Conservation (phyloP, 2,329 filamentous ascomycete genomes). For the Fonsecaea pugnacius region DNA sequence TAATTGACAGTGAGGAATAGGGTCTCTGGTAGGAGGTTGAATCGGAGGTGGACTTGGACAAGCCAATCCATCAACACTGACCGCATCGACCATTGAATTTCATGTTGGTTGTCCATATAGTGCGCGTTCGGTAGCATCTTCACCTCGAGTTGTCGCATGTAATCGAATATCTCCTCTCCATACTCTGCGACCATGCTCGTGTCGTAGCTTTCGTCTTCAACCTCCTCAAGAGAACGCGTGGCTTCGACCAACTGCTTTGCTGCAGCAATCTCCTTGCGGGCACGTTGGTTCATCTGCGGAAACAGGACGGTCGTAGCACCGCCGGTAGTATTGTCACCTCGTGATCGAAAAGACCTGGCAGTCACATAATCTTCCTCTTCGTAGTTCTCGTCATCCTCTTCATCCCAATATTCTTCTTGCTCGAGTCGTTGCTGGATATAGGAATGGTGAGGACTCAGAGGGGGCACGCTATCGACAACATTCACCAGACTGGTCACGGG, state of each 20-base stretch:
- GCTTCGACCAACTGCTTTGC: slow-evolving; percentile 69
- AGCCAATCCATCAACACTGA: slow-evolving; percentile 98
- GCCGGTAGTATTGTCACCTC: slow-evolving; percentile 72
- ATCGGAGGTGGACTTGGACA: slow-evolving; percentile 91
- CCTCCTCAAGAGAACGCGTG: slow-evolving; percentile 70
- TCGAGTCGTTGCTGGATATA: slow-evolving; percentile 48
- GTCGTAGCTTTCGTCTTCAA: slow-evolving; percentile 89
- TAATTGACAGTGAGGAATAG: slow-evolving; percentile 95
- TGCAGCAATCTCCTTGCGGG: slow-evolving; percentile 72
- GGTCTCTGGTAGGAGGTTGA: slow-evolving; percentile 88
- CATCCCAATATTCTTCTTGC: slow-evolving; percentile 74
- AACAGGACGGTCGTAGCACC: slow-evolving; percentile 69
- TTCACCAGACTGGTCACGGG: slow-evolving; percentile 28
- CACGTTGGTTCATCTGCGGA: slow-evolving; percentile 71
- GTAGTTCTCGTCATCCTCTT: slow-evolving; percentile 72
- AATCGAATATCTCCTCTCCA: slow-evolving; percentile 90
- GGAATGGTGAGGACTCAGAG: slow-evolving; percentile 32
- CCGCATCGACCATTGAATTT: slow-evolving; percentile 99
- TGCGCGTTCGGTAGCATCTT: slow-evolving; percentile 83
- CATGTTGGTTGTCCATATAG: slow-evolving; percentile 97
- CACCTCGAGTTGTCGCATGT: slow-evolving; percentile 85
- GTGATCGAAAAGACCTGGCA: slow-evolving; percentile 76
- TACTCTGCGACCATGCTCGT: slow-evolving; percentile 98
- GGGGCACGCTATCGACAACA: slow-evolving; percentile 22
- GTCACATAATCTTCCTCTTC: slow-evolving; percentile 74